These are phyloP conservation scores for Sistotremastrum niveocremeum DNA, from an alignment of 768 basidiomycete species.

Conservation along the genomic window DNA sequence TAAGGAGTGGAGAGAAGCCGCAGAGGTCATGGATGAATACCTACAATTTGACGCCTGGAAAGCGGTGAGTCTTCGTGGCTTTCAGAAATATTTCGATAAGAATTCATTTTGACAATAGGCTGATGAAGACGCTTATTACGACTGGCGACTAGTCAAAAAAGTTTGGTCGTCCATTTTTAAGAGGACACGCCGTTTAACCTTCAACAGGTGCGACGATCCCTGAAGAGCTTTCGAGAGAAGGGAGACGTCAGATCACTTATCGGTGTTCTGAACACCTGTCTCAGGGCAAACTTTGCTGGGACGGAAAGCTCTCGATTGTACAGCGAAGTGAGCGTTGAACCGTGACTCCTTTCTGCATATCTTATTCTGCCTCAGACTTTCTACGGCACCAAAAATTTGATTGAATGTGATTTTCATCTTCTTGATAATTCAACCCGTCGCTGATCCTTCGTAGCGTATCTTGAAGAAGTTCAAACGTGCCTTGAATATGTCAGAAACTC, in stretches of 20 bases:
- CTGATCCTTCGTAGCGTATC: slow-evolving; percentile 45
- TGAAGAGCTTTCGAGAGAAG: slow-evolving; percentile 54
- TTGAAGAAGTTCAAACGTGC: slow-evolving; percentile 63
- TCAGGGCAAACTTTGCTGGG: slow-evolving; percentile 87
- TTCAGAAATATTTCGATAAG: not conserved
- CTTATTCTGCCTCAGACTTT: slow-evolving; percentile 50
- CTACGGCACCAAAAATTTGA: slow-evolving; percentile 77
- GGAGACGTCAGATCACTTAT: slow-evolving; percentile 78
- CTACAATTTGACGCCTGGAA: slow-evolving; percentile 90
- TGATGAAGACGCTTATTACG: slow-evolving; percentile 85
- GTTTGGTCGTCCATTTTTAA: slow-evolving; percentile 17
- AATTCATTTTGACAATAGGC: slow-evolving; percentile 7
- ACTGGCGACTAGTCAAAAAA: slow-evolving; percentile 77
- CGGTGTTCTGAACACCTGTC: slow-evolving; percentile 82
- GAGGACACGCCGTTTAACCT: not conserved
- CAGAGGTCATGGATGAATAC: slow-evolving; percentile 64
- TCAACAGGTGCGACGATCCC: slow-evolving; percentile 56
- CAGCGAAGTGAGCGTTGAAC: slow-evolving; percentile 48
- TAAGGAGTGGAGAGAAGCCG: slow-evolving; percentile 83
- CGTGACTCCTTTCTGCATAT: not conserved
- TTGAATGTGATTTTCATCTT: slow-evolving; percentile 49
- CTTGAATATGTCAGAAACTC: slow-evolving; percentile 67
- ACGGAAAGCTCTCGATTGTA: slow-evolving; percentile 80
- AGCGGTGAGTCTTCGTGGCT: slow-evolving; percentile 18
- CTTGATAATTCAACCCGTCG: not conserved